Conservation (phyloP, 164 flowering plant genomes). For the Chloranthus sessilifolius region DNA sequence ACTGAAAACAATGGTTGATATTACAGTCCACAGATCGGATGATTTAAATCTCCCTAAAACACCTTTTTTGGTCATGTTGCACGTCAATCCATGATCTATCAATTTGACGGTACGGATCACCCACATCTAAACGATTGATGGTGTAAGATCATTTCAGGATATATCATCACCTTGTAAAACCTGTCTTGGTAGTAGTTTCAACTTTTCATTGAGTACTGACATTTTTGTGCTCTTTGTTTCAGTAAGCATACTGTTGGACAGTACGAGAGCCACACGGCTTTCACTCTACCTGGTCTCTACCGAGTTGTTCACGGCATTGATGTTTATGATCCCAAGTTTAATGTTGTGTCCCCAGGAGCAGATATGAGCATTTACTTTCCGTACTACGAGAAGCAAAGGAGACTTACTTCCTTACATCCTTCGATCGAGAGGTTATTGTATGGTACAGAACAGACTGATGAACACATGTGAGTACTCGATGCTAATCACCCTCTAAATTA, state of each 20-base stretch:
- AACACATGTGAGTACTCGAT: slow-evolving; percentile 55
- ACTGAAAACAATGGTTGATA: no score
- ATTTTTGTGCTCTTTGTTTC: slow-evolving; percentile 17
- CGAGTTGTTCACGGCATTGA: slow-evolving; percentile 96
- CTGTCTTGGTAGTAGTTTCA: no score
- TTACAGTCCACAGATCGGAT: no score
- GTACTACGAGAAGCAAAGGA: slow-evolving; percentile 47
- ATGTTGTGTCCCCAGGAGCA: slow-evolving; percentile 96
- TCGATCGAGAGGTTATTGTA: slow-evolving; percentile 69
- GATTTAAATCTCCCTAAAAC: no score
- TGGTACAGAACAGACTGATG: slow-evolving; percentile 74
- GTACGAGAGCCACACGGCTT: slow-evolving; percentile 88
- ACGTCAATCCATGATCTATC: no score
- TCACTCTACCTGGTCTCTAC: slow-evolving; percentile 88
- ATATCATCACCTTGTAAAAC: no score
- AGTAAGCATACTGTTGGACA: slow-evolving; percentile 92
- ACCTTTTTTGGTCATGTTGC: no score
- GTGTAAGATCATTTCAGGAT: no score
- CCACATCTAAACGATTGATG: no score
- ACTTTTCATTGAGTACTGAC: neutral
- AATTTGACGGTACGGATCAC: no score
- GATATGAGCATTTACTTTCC: slow-evolving; percentile 87
- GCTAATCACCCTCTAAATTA: neutral
- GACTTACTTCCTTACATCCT: slow-evolving; percentile 75
- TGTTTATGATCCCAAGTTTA: slow-evolving; percentile 99